Conservation (phyloP, 331 rosid genomes). For the Stylosanthes scabra region DNA sequence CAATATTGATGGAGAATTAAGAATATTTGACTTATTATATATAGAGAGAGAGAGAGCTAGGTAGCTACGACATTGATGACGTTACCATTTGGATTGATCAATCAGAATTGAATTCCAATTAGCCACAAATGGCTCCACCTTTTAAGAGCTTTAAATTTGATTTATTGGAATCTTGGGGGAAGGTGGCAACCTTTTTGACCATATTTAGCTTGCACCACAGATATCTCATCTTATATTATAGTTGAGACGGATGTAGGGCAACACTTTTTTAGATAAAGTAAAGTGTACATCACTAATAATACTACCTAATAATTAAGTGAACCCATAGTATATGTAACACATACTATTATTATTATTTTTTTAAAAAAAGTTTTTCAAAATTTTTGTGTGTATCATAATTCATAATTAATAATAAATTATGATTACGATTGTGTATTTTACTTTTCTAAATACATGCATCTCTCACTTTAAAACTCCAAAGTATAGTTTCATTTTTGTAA, state of each 20-base stretch:
- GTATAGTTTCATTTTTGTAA: too few relatives aligned
- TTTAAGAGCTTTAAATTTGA: slow-evolving; percentile 26
- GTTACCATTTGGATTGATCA: background rate
- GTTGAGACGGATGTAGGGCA: background rate
- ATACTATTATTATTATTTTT: background rate
- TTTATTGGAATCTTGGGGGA: background rate
- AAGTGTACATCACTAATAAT: background rate
- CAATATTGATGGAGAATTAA: background rate
- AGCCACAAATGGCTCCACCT: slow-evolving; percentile 7
- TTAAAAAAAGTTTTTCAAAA: background rate
- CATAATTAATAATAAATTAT: too few relatives aligned
- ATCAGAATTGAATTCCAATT: slow-evolving; percentile 11
- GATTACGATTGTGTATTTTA: too few relatives aligned
- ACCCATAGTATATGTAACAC: too few relatives aligned
- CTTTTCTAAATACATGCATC: too few relatives aligned
- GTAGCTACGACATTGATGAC: slow-evolving; percentile 13
- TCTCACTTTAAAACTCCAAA: too few relatives aligned
- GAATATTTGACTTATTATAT: slow-evolving; percentile 4
- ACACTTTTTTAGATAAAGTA: background rate
- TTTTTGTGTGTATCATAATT: too few relatives aligned
- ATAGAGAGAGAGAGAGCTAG: background rate
- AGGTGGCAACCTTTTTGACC: slow-evolving; percentile 32
- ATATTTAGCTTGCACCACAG: slow-evolving; percentile 9
- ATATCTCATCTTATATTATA: background rate
- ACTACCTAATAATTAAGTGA: too few relatives aligned